Base-by-base conservation (phyloP, 73 alveolate genomes). In the Tetrahymena elliotti region DNA sequence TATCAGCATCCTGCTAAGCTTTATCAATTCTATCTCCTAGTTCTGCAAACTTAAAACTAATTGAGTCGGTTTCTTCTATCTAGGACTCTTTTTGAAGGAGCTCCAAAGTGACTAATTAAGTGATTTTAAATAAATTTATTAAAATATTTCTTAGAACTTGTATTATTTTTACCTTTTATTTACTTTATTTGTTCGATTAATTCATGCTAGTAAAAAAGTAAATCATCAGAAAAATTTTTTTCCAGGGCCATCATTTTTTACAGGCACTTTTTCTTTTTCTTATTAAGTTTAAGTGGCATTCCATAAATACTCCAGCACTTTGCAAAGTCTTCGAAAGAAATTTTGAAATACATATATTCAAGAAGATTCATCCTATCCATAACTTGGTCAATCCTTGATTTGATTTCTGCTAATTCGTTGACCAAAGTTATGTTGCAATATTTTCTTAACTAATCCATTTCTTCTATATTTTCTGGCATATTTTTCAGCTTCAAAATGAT, bases 391-490 rank as follows among this genome's bases (percentile, higher is more conserved):
- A 97, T 95, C 33, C 93, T 94, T 47, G 95, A 94, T 53, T 96
- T 95, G 83, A 97, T 33, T 11, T 93, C 95, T 33, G 83, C 95
- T 93, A 97, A 84, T 52, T 97, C 97, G 92, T 96, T 96, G 53
- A 96, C 96, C 15, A 97, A 97, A 33, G 93, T 35, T 22, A 95
- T 96, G 33, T 93, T 94, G 16, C 97, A 92, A 95, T 97, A 97
- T 84, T 93, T 96, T 68, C 96, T 94, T 27, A 97, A 96, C 2
- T 84, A 96, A 33, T 98, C 97, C 54, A 97, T 93, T 84, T 97
- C 98, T 83, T 97, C 99, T 24, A 97, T 84, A 94, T 97, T 96
- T 52, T 95, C 96, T 40, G 99, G 99, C 35, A 96, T 98, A 20
- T 96, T 96, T 33, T 95, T 92, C 24, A 97, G 93, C 84, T 96